Evolutionary conservation across 495 filamentous ascomycete genomes (phyloP), one percentile per base, ranked within the genome.

Genomic region (Neohortaea acidophila): DNA sequence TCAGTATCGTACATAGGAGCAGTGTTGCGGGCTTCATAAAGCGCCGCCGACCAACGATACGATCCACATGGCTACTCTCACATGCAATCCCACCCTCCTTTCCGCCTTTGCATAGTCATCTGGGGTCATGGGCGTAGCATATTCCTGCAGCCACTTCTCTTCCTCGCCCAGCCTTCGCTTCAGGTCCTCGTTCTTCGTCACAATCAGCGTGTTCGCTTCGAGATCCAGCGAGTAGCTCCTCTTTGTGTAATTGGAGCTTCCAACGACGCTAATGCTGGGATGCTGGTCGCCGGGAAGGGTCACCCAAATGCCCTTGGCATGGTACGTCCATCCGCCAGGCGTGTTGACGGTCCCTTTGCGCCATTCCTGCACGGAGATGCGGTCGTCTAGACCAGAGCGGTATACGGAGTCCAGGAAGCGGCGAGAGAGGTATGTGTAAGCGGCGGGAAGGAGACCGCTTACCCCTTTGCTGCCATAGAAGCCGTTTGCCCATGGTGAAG

Each of bases 301-400:
- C 17, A 94, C 68, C 89, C 89, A 97, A 2, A 97, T 64, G 0
- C 89, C 89, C 59, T 99, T 99, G 33, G 89, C 89, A 52, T 99
- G 89, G 54, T 99, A 99, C 0, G 86, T 93, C 89, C 89, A 99
- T 1, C 82, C 91, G 13, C 65, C 78, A 0, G 75, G 73, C 50
- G 84, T 71, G 19, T 76, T 75, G 18, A 92, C 79, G 0, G 75
- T 81, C 4, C 87, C 89, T 27, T 70, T 72, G 27, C 76, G 69
- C 91, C 91, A 99, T 59, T 99, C 89, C 38, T 77, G 77, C 10
- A 99, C 61, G 19, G 70, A 59, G n/a, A 93, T 77, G 3, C 61
- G 60, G 0, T 52, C 48, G 19, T 69, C 67, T n/a, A 72, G 70
- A 2, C 74, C 67, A 17, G 68, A 67, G 1, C 62, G 63, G 2